Evolutionary conservation across 768 basidiomycete species (phyloP).

Genomic region (Leccinum olivaceopallidum): DNA sequence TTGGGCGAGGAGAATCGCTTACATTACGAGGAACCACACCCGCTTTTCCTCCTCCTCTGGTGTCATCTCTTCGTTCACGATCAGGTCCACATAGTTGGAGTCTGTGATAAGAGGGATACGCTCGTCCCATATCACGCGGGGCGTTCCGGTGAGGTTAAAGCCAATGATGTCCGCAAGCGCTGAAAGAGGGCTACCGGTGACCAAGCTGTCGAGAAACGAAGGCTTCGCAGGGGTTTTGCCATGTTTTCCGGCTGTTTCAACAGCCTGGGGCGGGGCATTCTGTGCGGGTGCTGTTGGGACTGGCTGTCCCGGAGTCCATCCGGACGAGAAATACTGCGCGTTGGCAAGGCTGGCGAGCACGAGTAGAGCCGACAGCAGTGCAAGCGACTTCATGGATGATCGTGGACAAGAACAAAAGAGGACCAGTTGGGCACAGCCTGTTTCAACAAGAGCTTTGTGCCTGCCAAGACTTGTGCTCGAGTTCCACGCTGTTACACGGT

Average conservation of each 20-base stretch:
- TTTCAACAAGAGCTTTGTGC: not conserved
- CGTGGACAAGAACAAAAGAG: constrained; percentile 2
- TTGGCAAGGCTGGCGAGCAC: constrained; percentile 24
- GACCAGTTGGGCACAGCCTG: not conserved
- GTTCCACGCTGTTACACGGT: not conserved
- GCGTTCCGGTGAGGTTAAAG: constrained; percentile 66
- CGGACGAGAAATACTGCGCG: constrained; percentile 78
- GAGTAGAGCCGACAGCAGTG: constrained; percentile 36
- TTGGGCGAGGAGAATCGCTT: constrained; percentile 28
- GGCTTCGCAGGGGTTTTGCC: constrained; percentile 14
- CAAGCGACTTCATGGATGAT: constrained; percentile 49
- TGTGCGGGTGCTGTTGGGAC: constrained; percentile 30
- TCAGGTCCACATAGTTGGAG: constrained; percentile 70
- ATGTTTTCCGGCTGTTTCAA: constrained; percentile 27
- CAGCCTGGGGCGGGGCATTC: constrained; percentile 18
- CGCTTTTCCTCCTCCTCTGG: constrained; percentile 65
- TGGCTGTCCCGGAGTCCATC: constrained; percentile 79
- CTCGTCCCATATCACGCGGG: constrained; percentile 57
- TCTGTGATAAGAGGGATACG: constrained; percentile 82
- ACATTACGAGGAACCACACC: constrained; percentile 82
- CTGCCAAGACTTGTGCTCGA: not conserved
- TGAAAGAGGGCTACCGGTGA: constrained; percentile 56
- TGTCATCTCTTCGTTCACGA: constrained; percentile 68
- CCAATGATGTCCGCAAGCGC: constrained; percentile 57
- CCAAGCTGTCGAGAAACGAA: constrained; percentile 35